Evolutionary conservation across 441 rosid genomes (phyloP), one percentile per base, ranked within the genome.

Genomic region (Arabidopsis lyrata): DNA sequence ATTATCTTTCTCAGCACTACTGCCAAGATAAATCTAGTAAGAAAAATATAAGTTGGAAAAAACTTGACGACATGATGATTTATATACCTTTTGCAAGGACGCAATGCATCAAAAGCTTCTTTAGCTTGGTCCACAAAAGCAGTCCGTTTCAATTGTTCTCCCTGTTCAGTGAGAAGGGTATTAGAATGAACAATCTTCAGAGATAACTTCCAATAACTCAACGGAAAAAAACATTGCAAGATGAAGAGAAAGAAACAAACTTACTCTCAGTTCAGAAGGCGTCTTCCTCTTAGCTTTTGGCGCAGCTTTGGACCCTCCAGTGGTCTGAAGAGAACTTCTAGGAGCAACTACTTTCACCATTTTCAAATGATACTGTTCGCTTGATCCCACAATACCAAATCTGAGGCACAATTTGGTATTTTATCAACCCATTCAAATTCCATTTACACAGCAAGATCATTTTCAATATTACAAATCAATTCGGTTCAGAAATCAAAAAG

Each of bases 341-440:
- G 87, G 84, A 27, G 87, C 82, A 77, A 88, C 89, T 34, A 91
- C 94, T 68, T 85, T 91, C 57, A 89, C 90, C 97, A 91, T 93
- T 66, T 63, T 48, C 39, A 60, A 39, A 34, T 0, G 13, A 39
- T 44, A 10, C 6, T 59, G 45, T 50, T 79, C 52, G 54, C 60
- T 81, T 44, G 20, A 57, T 62, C 68, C 45, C 61, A 71, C 27
- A 64, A 75, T 1, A 75, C 47, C 39, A 53, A 29, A 29, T 57
- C 16, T 9, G 36, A 57, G 13, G 6, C 50, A 16, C 49, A 66
- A 15, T 15, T 8, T 5, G n/a, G 5, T 10, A 10, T n/a, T 4
- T 9, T 1, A 1, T 22, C 2, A 45, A 14, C 10, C 34, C 20
- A 65, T 5, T 5, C 52, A 24, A 54, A 39, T 54, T 54, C 5